Evolutionary conservation across 1,284 basidiomycete genomes (phyloP).

Genomic region (Papiliotrema fonsecae): DNA sequence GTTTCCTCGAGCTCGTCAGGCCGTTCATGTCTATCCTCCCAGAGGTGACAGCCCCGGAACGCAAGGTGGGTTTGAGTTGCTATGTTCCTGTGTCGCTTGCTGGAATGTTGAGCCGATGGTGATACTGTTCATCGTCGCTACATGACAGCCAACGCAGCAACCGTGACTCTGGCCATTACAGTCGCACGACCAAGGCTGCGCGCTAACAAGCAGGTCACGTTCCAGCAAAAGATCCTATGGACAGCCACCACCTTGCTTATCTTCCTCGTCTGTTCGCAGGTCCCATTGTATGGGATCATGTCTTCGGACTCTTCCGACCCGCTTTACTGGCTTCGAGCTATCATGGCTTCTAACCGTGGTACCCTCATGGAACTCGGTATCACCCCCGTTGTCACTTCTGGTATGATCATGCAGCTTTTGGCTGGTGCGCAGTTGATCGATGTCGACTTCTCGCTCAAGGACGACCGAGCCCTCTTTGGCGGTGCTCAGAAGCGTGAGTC

Average conservation of each 20-base stretch:
- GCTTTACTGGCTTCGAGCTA: conserved; percentile 99
- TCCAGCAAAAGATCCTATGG: conserved; percentile 96
- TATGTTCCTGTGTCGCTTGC: no score
- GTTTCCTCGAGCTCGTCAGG: conserved; percentile 92
- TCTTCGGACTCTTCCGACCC: conserved; percentile 97
- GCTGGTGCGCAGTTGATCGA: conserved; percentile 97
- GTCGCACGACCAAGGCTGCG: not conserved
- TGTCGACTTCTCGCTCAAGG: conserved; percentile 94
- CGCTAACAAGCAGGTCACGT: conserved; percentile 62
- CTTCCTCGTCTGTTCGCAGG: conserved; percentile 95
- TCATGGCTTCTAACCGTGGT: conserved; percentile 95
- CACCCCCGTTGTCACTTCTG: conserved; percentile 92
- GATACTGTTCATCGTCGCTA: no score
- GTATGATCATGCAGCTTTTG: conserved; percentile 99
- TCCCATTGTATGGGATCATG: conserved; percentile 96
- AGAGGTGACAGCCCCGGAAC: conserved; percentile 92
- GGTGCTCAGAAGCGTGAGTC: conserved; percentile 94
- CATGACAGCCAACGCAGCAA: no score
- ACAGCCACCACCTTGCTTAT: conserved; percentile 95
- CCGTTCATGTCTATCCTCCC: conserved; percentile 90
- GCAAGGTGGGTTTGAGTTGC: conserved; percentile 68
- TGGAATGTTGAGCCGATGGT: no score
- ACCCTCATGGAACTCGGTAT: conserved; percentile 99
- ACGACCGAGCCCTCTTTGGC: conserved; percentile 92
- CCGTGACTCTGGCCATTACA: no score